These are phyloP conservation scores for Umbelopsis sp. DNA, from an alignment of 371 early-diverging fungal species.

Conservation along the genomic window DNA sequence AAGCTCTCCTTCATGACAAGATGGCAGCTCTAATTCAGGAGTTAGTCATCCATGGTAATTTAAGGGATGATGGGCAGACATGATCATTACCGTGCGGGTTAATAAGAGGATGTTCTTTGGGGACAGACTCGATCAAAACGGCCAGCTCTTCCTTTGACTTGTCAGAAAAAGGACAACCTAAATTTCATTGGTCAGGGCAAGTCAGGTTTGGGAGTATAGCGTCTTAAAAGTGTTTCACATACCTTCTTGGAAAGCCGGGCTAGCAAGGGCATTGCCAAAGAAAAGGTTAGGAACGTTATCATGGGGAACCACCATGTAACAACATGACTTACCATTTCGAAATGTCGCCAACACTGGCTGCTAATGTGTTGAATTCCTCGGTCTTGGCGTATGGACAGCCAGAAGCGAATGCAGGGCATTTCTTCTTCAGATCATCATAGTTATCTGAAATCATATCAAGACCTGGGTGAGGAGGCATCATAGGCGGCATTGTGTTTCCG, in stretches of 20 bases:
- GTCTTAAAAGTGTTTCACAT: not conserved
- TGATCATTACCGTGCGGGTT: slow-evolving; percentile 36
- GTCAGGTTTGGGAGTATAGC: not conserved
- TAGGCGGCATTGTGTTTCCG: not conserved
- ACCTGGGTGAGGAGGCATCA: slow-evolving; percentile 44
- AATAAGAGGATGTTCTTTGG: slow-evolving; percentile 45
- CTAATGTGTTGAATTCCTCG: slow-evolving; percentile 36
- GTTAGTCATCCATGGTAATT: too few relatives aligned
- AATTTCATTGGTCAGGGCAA: not conserved
- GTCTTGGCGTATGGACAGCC: slow-evolving; percentile 54
- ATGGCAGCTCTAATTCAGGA: slow-evolving; percentile 35
- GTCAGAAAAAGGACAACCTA: slow-evolving; percentile 53
- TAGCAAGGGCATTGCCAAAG: slow-evolving; percentile 18
- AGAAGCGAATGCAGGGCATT: slow-evolving; percentile 52
- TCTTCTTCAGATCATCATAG: slow-evolving; percentile 41
- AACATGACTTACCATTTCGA: slow-evolving; percentile 41
- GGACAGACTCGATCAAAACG: slow-evolving; percentile 36
- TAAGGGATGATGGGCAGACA: too few relatives aligned
- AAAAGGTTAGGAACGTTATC: not conserved
- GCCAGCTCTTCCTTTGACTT: slow-evolving; percentile 42
- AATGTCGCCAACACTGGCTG: slow-evolving; percentile 39
- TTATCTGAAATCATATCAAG: slow-evolving; percentile 36
- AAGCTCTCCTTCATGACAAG: slow-evolving; percentile 41
- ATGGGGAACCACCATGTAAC: not conserved
- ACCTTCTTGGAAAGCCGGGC: slow-evolving; percentile 55